Conservation (phyloP, 208 protist species). For the Crithidia bombi region DNA sequence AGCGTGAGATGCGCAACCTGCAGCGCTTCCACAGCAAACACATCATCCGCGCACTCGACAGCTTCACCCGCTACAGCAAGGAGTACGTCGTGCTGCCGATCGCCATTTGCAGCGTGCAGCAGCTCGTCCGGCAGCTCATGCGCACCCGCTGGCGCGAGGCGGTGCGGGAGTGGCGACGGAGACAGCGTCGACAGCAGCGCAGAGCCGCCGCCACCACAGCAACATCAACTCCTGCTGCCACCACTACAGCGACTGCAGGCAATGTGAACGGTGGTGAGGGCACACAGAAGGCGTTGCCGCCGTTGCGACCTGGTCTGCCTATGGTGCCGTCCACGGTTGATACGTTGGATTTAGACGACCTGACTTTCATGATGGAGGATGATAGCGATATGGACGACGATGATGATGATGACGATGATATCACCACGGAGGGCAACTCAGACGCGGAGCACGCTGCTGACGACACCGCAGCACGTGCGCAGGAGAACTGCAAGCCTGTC, state of each 20-base stretch:
- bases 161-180: conserved; percentile 23
- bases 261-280: too few species aligned
- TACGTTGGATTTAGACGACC: conserved; percentile 15
- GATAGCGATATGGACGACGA: neutral
- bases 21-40: conserved; percentile 83
- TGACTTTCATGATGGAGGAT: conserved; percentile 13
- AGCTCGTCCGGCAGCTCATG: conserved; percentile 58
- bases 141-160: conserved; percentile 36
- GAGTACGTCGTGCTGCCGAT: conserved; percentile 86
- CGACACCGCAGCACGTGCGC: neutral
- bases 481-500: too few species aligned
- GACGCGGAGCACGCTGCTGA: too few species aligned
- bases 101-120: conserved; percentile 77
- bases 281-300: too few species aligned
- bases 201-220: neutral
- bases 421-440: too few species aligned
- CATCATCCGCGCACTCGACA: conserved; percentile 74
- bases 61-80: conserved; percentile 78
- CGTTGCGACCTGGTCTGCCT: neutral
- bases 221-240: neutral
- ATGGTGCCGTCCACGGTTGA: conserved; percentile 7
- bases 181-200: neutral
- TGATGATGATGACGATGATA: neutral
- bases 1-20: conserved; percentile 72
- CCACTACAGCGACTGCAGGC: too few species aligned